Base-by-base conservation (phyloP, 495 filamentous ascomycete genomes). In the Symbiotaphrina buchneri region DNA sequence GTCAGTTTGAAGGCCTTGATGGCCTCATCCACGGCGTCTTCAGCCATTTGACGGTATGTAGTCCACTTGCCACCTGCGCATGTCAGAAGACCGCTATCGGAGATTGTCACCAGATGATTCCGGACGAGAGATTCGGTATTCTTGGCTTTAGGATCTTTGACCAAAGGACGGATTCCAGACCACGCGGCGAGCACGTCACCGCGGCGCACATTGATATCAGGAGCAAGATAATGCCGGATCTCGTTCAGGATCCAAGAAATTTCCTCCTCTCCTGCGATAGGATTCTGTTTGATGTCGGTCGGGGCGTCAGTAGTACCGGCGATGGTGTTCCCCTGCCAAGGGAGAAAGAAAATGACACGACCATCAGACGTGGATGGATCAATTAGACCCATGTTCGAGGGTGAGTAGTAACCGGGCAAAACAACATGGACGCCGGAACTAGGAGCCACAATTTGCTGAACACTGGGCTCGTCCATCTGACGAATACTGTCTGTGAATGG, bases 11-110 rank as follows among this genome's bases (percentile, higher is more conserved):
- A 97, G 15, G 61, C 53, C 21, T 63, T 58, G 47, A 97, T 63
- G 11, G 85, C 85, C 39, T 83, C 76, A 42, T 97, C 85, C 19
- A 97, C 87, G 32, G 77, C 73, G 48, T 97, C 85, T 54, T 97
- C 85, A 21, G 87, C 82, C 87, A 97, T 97, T 47, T 97, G 83
- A 20, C 87, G 74, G 54, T 97, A 97, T 4, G 87, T 97, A 3
- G 87, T 97, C 87, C 87, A 97, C 55, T 95, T 95, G 14, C 87
- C 87, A 37, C 87, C 87, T n/a, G 85, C 81, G 47, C 80, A 84
- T 25, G 87, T 97, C 30, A 97, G 49, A 18, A 97, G 69, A 2
- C 87, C 87, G 6, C 79, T 84, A 1, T 63, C 49, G 7, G 85
- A 93, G 17, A 85, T 64, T 36, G 85, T 75, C 44, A 97, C 71